Evolutionary conservation across 306 rosid species (phyloP), one percentile per base, ranked within the genome.

Genomic region (Canavalia ensiformis): DNA sequence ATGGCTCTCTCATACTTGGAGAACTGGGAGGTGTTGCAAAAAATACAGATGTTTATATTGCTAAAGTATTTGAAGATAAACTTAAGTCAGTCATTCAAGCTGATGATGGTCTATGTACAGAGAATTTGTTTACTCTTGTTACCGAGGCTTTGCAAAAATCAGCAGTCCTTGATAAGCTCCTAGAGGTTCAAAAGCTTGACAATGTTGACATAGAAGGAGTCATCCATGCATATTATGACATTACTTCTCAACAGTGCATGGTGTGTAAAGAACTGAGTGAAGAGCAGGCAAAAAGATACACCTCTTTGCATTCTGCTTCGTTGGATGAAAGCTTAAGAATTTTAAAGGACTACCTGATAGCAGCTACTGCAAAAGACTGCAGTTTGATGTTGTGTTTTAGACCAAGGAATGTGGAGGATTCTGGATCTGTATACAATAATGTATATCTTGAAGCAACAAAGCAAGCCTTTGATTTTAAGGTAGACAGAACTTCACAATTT

Each of bases 281-380:
- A 85, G 97, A 87, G n/a, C 86, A 86, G 72, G 85, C 83, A 47
- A 85, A 84, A 47, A 88, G 12, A 64, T 88, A 79, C 80, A 44
- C 86, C 30, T 81, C 92, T 75, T 80, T 96, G 89, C 99, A 96
- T 88, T 90, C 92, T 60, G 84, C 88, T 47, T 86, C 98, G 12
- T 60, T 90, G 82, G 98, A 93, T 77, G 98, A 92, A 85, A 92
- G 89, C 80, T 84, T 90, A 90, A 92, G 88, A 86, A 88, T 82
- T 50, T 92, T 96, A 37, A 93, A 87, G 90, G 84, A 96, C 89
- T 93, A 87, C 89, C 84, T 92, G 82, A 94, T 88, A 76, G 98
- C 97, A 57, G 88, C 99, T 71, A 90, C 94, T 33, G 98, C 97
- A 30, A 96, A 93, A 81, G 98, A 93, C 91, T 96, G 97, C 86